Evolutionary conservation across 1,284 basidiomycete genomes (phyloP).

Genomic region (Boletus sp.): DNA sequence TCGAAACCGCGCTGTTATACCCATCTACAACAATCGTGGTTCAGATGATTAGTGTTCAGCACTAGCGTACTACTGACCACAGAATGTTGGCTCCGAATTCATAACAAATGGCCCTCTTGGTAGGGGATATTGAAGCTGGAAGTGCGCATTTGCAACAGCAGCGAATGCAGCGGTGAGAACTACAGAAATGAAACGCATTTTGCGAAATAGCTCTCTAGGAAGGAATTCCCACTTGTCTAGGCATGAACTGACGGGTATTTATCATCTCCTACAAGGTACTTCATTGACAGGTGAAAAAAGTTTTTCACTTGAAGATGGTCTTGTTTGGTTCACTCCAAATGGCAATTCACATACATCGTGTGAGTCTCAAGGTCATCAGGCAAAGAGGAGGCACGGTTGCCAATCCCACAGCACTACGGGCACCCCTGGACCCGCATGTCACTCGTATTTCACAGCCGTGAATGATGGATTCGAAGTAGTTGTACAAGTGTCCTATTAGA

Average conservation of each 20-base stretch:
- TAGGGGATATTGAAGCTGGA: slow-evolving; percentile 57
- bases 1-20: slow-evolving; percentile 40
- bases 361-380: not conserved
- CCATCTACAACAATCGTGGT: slow-evolving; percentile 39
- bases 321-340: slow-evolving; percentile 21
- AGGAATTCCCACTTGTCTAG: not conserved
- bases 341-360: not conserved
- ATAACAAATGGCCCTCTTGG: slow-evolving; percentile 55
- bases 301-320: slow-evolving; percentile 25
- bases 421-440: too few species aligned
- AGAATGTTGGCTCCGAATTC: slow-evolving; percentile 49
- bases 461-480: too few species aligned
- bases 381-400: too few species aligned
- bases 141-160: slow-evolving; percentile 52
- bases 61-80: slow-evolving; percentile 37
- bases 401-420: not conserved
- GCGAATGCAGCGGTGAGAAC: slow-evolving; percentile 34
- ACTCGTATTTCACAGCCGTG: too few species aligned
- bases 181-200: slow-evolving; percentile 37
- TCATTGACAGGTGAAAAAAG: slow-evolving; percentile 1
- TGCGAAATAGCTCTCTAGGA: not conserved
- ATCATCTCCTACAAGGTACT: not conserved
- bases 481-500: too few species aligned
- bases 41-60: not conserved
- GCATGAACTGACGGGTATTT: slow-evolving; percentile 10